A percentile compares a stretch with the other conserved stretches of the same genome.
Conservation (phyloP, 2,329 filamentous ascomycete genomes). For the Botrytis squamosa region DNA sequence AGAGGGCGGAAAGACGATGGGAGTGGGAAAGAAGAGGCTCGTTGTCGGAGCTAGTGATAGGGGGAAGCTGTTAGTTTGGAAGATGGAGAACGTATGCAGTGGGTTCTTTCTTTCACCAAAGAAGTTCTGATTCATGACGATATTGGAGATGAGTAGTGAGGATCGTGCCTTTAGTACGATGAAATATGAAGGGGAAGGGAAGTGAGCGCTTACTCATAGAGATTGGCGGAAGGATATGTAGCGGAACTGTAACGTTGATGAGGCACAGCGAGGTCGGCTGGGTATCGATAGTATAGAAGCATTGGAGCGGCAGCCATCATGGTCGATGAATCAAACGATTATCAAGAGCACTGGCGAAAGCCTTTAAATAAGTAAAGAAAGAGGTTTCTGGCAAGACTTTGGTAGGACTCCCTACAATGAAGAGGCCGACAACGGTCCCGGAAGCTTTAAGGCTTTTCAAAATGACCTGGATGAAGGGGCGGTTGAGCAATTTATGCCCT, state of each 20-base stretch:
- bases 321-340: neutral
- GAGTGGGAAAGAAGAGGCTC: conserved; percentile 31
- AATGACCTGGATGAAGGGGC: neutral
- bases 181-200: neutral
- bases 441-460: neutral
- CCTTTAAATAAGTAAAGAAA: neutral
- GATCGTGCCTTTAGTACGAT: neutral
- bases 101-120: neutral
- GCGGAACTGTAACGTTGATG: conserved; percentile 13
- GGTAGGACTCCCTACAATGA: neutral
- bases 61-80: neutral
- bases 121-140: neutral
- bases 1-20: conserved; percentile 12
- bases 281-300: conserved; percentile 12
- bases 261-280: neutral
- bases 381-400: neutral
- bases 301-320: conserved; percentile 18
- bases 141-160: neutral
- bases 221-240: conserved; percentile 16
- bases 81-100: neutral
- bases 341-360: neutral
- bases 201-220: conserved; percentile 22
- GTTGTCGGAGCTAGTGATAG: conserved; percentile 30
- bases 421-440: neutral
- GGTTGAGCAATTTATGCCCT: conserved; percentile 19